Evolutionary conservation across 257 asterid species (phyloP).

Genomic region (Nicotiana tabacum): DNA sequence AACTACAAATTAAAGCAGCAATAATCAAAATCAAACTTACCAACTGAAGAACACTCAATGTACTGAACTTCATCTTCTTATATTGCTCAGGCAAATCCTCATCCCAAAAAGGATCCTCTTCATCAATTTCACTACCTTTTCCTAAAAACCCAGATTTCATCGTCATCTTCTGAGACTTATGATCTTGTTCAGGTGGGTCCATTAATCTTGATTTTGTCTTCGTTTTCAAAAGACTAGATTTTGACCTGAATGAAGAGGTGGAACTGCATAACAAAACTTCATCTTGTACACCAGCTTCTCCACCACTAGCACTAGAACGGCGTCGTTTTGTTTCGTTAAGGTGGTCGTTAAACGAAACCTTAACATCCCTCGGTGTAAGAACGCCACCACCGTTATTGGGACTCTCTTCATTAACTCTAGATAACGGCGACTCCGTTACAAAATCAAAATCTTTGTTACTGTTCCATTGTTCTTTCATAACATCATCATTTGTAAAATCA

Average conservation of each 20-base stretch:
- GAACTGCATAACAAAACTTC: constrained; percentile 55
- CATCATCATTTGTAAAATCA: constrained; percentile 39
- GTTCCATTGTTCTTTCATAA: constrained; percentile 16
- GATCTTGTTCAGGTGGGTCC: constrained; percentile 52
- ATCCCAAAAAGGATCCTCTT: constrained; percentile 75
- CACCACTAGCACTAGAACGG: constrained; percentile 38
- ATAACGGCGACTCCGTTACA: constrained; percentile 36
- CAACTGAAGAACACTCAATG: constrained; percentile 41
- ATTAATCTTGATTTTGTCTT: constrained; percentile 52
- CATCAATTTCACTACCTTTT: constrained; percentile 50
- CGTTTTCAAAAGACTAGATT: constrained; percentile 37
- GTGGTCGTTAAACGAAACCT: constrained; percentile 41
- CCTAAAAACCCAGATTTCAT: constrained; percentile 44
- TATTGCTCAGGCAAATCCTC: constrained; percentile 74
- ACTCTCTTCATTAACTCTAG: constrained; percentile 37
- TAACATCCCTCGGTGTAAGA: constrained; percentile 23
- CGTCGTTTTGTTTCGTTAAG: constrained; percentile 25
- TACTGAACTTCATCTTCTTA: constrained; percentile 49
- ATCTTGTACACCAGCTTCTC: constrained; percentile 24
- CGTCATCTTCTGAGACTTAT: constrained; percentile 26
- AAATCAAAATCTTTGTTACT: constrained; percentile 35
- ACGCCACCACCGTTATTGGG: constrained; percentile 35
- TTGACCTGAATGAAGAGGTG: constrained; percentile 43
- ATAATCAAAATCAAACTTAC: constrained; percentile 50
- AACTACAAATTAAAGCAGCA: constrained; percentile 44